These are phyloP conservation scores for Teunomyces panamensis DNA, from an alignment of 805 yeast species.

Conservation along the genomic window DNA sequence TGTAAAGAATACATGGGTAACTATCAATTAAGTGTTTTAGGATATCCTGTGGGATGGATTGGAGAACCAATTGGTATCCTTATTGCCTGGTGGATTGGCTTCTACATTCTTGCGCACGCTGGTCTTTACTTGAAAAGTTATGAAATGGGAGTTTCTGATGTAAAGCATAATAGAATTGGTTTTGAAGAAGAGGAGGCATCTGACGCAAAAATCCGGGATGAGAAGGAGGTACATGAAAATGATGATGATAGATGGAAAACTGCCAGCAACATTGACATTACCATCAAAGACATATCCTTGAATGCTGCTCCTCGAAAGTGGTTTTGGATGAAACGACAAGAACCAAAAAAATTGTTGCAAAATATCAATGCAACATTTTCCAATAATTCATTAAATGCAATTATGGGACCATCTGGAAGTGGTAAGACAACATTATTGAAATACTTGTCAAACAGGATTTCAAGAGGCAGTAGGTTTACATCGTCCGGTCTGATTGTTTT, in stretches of 20 bases:
- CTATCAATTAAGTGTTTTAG: slow-evolving; percentile 17
- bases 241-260: background rate
- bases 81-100: slow-evolving; percentile 18
- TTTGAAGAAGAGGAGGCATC: slow-evolving; percentile 10
- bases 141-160: slow-evolving; percentile 21
- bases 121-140: slow-evolving; percentile 17
- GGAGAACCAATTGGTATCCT: slow-evolving; percentile 21
- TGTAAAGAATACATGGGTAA: slow-evolving; percentile 22
- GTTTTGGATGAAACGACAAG: slow-evolving; percentile 1
- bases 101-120: slow-evolving; percentile 14
- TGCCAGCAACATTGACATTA: background rate
- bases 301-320: slow-evolving; percentile 6
- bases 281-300: slow-evolving; percentile 13
- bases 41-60: slow-evolving; percentile 23
- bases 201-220: slow-evolving; percentile 1
- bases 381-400: slow-evolving; percentile 35
- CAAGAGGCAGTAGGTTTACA: slow-evolving; percentile 11
- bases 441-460: slow-evolving; percentile 21
- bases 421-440: slow-evolving; percentile 43
- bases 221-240: slow-evolving; percentile 6
- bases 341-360: slow-evolving; percentile 19
- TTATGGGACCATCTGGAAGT: slow-evolving; percentile 48
- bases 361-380: slow-evolving; percentile 28
- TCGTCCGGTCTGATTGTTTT: slow-evolving; percentile 14
- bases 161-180: slow-evolving; percentile 20